phyloP scores from a whole-genome alignment of 345 rosid genomes.

The Anastatica hierochuntica region DNA sequence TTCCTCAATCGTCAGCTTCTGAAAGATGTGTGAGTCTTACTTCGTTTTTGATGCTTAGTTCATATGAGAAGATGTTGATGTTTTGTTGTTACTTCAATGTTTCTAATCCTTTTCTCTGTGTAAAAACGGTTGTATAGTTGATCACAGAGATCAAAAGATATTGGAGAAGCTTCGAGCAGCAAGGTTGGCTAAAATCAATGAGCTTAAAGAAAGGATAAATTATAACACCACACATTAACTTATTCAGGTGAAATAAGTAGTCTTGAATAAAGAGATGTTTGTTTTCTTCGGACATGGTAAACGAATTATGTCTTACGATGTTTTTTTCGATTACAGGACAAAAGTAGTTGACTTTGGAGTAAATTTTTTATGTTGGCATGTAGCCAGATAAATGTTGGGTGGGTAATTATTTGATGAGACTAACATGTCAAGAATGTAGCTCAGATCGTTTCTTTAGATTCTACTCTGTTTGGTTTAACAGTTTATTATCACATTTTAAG shows the following conservation, averaged over 20 bases:
- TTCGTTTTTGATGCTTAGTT: not conserved
- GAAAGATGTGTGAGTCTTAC: conserved; percentile 49
- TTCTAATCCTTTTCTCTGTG: not conserved
- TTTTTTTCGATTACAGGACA: too few relatives aligned
- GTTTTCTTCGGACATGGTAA: too few relatives aligned
- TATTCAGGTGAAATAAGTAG: conserved; percentile 54
- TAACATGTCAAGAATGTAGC: conserved; percentile 68
- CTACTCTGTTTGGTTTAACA: conserved; percentile 56
- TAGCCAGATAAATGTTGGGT: conserved; percentile 88
- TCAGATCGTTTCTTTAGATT: conserved; percentile 52
- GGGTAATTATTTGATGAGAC: conserved; percentile 65
- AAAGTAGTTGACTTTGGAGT: too few relatives aligned
- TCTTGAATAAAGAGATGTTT: not conserved
- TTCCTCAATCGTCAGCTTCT: conserved; percentile 42
- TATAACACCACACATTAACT: conserved; percentile 85
- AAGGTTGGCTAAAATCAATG: conserved; percentile 82
- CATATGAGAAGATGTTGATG: not conserved
- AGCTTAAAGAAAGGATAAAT: conserved; percentile 90
- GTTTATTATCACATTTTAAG: conserved; percentile 39
- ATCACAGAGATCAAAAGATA: conserved; percentile 70
- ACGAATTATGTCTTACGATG: too few relatives aligned
- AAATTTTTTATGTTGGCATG: too few relatives aligned
- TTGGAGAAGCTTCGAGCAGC: conserved; percentile 80
- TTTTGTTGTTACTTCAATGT: not conserved
- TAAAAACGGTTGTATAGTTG: conserved; percentile 42